Evolutionary conservation across 257 asterid species (phyloP), one percentile per base, ranked within the genome.

Genomic region (Coffea eugenioides): DNA sequence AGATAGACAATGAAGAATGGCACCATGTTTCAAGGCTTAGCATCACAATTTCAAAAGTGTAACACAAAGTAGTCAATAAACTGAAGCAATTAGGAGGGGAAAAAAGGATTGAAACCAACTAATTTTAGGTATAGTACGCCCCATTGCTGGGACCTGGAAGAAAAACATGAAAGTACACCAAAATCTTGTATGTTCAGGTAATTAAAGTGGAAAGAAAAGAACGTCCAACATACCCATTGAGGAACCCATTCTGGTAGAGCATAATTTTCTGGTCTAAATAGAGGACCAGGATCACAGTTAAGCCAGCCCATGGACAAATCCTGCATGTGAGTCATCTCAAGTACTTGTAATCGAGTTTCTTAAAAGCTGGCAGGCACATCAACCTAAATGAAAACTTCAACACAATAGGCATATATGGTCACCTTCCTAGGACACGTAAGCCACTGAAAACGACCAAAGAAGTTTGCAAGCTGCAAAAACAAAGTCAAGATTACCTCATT

Each of bases 371-470:
- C 25, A 27, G 72, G 77, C 54, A 69, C 66, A 75, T 77, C 73
- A 64, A 43, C 78, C 27, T 27, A 51, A 59, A 72, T 45, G 67
- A 68, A 64, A 65, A 51, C 57, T 48, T 62, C 75, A 51, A 73
- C 21, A 54, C 67, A 25, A 57, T 79, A 80, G 74, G 49, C 69
- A 79, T 64, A 79, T 75, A 72, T 25, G 43, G 39, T 83, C 86
- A 96, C 99, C 98, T 89, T 94, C 83, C 99, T 94, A 45, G 98
- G 99, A 76, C 99, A 96, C 9, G 99, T 94, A 81, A 96, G 86
- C 99, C 99, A 96, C 87, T 86, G 97, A 82, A 88, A 92, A 39
- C 81, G 97, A 78, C 96, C 98, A 82, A 96, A 74, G 75, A 91
- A 66, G 80, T 94, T 90, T 74, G 99, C 98, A 86, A 96, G 90